Conservation (phyloP, 1,139 yeast species). For the Suhomyces taliae region DNA sequence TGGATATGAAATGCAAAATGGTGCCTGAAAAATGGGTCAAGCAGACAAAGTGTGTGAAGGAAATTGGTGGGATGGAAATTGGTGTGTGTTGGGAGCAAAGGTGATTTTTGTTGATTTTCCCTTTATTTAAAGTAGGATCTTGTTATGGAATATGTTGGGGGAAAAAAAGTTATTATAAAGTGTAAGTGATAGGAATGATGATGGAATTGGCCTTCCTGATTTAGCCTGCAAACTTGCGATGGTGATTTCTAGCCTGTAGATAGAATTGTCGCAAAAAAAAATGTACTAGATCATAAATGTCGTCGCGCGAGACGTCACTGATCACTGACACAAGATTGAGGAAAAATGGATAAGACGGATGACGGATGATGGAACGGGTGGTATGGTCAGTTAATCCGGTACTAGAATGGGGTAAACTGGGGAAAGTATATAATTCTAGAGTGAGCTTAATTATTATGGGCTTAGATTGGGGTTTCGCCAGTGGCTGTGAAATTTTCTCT, state of each 20-base stretch:
- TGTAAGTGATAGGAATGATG: not conserved
- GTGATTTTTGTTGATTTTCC: too few relatives aligned
- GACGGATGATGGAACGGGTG: not conserved
- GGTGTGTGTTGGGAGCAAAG: too few relatives aligned
- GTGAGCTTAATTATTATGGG: too few relatives aligned
- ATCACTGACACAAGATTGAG: not conserved
- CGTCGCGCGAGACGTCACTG: constrained; percentile 3
- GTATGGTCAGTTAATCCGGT: not conserved
- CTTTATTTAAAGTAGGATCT: too few relatives aligned
- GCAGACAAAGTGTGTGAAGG: too few relatives aligned
- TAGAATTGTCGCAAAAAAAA: not conserved
- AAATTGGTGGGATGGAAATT: too few relatives aligned
- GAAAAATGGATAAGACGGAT: not conserved
- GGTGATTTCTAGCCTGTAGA: constrained; percentile 1
- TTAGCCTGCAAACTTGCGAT: constrained; percentile 1
- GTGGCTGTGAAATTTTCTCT: too few relatives aligned
- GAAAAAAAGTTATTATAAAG: too few relatives aligned
- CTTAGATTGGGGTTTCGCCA: too few relatives aligned
- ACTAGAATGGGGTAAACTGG: too few relatives aligned
- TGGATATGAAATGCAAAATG: not conserved
- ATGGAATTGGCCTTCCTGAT: not conserved
- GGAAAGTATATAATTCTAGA: too few relatives aligned
- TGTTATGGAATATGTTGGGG: too few relatives aligned
- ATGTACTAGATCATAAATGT: not conserved
- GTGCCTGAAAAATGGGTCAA: not conserved